Evolutionary conservation across 495 filamentous ascomycete species (phyloP), one percentile per base, ranked within the genome.

Genomic region (Xylaria venustula): DNA sequence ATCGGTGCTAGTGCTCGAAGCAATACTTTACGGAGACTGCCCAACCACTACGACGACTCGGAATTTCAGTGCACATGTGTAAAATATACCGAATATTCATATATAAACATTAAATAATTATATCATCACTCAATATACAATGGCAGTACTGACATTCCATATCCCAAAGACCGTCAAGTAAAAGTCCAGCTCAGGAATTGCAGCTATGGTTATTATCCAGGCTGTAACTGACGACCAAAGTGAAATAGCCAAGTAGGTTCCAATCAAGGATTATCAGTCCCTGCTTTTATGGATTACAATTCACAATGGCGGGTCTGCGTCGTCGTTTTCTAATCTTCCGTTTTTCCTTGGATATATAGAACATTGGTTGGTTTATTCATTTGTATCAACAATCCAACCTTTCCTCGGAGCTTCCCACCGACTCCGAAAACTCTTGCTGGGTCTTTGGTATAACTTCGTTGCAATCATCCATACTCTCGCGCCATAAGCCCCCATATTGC

Each of bases 381-480:
- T 69, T 70, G 63, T 62, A 61, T 68, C 61, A 68, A 67, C 54
- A 63, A 70, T 64, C 67, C 69, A 70, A 72, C 67, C 69, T 42
- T 51, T 62, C 23, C 56, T 30, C 42, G 63, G 66, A 65, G 60
- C 52, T 58, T 54, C 48, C 41, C 30, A 40, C 51, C 50, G 34
- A 62, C 61, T 65, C 50, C 63, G 66, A 54, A 62, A 42, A 68
- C 58, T 48, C 54, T 47, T 49, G 62, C 51, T 57, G 26, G 45
- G 59, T 51, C 62, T 54, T 47, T 71, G 69, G 69, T 71, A 71
- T 71, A 71, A 67, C 67, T 65, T 71, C 69, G 61, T 71, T 59
- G 54, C 69, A 70, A 56, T 70, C 67, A 58, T 72, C 67, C 69
- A 64, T 61, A 50, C 61, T 58, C 58, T 47, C 54, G 37, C 60